Evolutionary conservation across 768 basidiomycete species (phyloP), one percentile per base, ranked within the genome.

Genomic region (Phlebiopsis gigantea): DNA sequence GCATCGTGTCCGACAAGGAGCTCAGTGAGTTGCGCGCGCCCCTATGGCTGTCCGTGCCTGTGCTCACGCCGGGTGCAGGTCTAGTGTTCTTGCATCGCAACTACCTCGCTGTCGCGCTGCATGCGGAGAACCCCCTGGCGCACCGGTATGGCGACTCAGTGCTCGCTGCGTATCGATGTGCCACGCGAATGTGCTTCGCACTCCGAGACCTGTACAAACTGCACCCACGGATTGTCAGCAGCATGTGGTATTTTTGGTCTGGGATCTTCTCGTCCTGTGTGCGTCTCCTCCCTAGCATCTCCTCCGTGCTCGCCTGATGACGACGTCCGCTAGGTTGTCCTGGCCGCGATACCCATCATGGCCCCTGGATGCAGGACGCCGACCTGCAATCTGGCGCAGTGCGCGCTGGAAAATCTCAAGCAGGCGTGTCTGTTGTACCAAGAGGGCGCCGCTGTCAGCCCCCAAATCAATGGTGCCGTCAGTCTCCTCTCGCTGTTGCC

Each of bases 191-290:
- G n/a, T 73, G 79, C 44, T 67, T 71, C 10, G 70, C 72, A 48
- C 63, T 80, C 48, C 65, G 66, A 47, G 68, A 68, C 12, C 55
- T 81, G 28, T 77, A 73, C 50, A 55, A 55, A 6, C 64, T 70
- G 22, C 73, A 77, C 62, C 73, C 73, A 10, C 61, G 53, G 10
- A 64, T 69, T 2, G 65, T 71, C 6, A 63, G 71, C 24, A 62
- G 66, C 39, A 64, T 69, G 8, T 81, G 80, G 78, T 79, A 73
- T 61, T 80, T 80, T 64, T 82, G 81, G 80, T 76, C 78, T 0
- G 69, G 70, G 0, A 64, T 77, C 45, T 80, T 78, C 57, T 77
- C 78, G 2, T 70, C 80, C 17, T 78, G 78, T 54, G 80, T 81
- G 61, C 48, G 76, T 72, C 14, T 47, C 44, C 9, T 19, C 30